phyloP scores from a whole-genome alignment of 495 filamentous ascomycete species.

The Lophium mytilinum region DNA sequence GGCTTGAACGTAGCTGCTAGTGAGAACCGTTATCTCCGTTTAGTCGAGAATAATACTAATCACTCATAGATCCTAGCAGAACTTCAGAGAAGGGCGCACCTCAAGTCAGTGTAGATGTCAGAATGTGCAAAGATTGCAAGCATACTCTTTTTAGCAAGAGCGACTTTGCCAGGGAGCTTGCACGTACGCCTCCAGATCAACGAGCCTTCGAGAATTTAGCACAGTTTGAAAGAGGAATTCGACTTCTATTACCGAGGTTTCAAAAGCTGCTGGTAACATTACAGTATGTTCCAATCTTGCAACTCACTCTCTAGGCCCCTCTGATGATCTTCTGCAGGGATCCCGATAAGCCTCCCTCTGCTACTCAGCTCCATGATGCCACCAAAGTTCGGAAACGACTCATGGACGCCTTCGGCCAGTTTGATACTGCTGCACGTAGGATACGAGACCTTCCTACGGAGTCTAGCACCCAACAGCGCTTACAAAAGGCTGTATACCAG shows the following conservation, averaged over 20 bases:
- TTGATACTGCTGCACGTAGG: slow-evolving; percentile 74
- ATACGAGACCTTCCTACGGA: slow-evolving; percentile 69
- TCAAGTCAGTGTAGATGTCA: slow-evolving; percentile 65
- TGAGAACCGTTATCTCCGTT: slow-evolving; percentile 36
- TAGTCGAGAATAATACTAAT: neutral
- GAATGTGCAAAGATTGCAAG: slow-evolving; percentile 89
- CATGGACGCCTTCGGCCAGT: slow-evolving; percentile 84
- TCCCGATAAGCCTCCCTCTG: slow-evolving; percentile 62
- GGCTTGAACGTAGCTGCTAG: slow-evolving; percentile 65
- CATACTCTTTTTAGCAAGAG: slow-evolving; percentile 72
- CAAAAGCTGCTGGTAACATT: slow-evolving; percentile 65
- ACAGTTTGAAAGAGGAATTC: slow-evolving; percentile 87
- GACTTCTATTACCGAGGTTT: slow-evolving; percentile 75
- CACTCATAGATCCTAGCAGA: slow-evolving; percentile 34
- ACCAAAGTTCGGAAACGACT: slow-evolving; percentile 84
- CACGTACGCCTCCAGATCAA: slow-evolving; percentile 63
- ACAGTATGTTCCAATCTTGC: slow-evolving; percentile 40
- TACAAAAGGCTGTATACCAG: slow-evolving; percentile 81
- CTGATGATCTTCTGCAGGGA: slow-evolving; percentile 39
- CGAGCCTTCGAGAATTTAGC: slow-evolving; percentile 77
- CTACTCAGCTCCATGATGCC: slow-evolving; percentile 73
- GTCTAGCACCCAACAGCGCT: slow-evolving; percentile 61
- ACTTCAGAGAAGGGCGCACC: slow-evolving; percentile 53
- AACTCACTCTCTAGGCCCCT: slow-evolving; percentile 26
- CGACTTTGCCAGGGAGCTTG: slow-evolving; percentile 68